A percentile compares a stretch with the other conserved stretches of the same genome.
Evolutionary conservation across 176 grass and related monocot species (phyloP).

Genomic region (Triticum dicoccoides): DNA sequence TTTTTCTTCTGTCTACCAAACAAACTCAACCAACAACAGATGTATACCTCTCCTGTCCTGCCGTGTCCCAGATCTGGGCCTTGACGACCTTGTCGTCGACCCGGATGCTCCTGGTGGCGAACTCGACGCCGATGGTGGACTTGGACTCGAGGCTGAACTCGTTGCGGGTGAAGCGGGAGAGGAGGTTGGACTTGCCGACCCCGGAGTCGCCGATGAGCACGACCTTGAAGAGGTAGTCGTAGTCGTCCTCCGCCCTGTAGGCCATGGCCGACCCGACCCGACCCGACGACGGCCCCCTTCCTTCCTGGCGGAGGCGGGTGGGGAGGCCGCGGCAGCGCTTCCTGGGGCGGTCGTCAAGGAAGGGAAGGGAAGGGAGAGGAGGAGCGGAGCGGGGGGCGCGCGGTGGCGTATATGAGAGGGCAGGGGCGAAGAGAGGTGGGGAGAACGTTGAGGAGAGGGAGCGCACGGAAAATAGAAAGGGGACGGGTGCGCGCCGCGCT

Average conservation of each 20-base stretch:
- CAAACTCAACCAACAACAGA: background rate
- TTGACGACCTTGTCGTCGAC: conserved; percentile 80
- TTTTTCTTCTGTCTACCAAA: background rate
- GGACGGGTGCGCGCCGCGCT: background rate
- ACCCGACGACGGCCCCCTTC: background rate
- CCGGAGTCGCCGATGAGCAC: conserved; percentile 88
- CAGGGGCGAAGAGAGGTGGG: background rate
- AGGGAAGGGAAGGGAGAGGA: background rate
- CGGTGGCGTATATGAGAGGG: background rate
- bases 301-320: background rate
- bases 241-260: conserved; percentile 84
- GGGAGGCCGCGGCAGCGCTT: background rate
- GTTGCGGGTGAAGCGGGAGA: conserved; percentile 77
- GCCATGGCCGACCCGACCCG: conserved; percentile 26
- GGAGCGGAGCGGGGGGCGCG: background rate
- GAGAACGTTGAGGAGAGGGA: conserved; percentile 20
- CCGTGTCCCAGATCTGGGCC: conserved; percentile 90
- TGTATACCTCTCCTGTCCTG: conserved; percentile 63
- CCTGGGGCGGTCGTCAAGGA: background rate
- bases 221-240: conserved; percentile 88
- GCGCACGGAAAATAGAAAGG: conserved; percentile 10
- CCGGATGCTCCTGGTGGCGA: conserved; percentile 71
- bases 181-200: conserved; percentile 79
- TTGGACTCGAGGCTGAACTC: conserved; percentile 93
- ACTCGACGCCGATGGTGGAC: conserved; percentile 93